These are phyloP conservation scores for Didymosphaeria variabile DNA, from an alignment of 2,329 filamentous ascomycete species.

Conservation along the genomic window DNA sequence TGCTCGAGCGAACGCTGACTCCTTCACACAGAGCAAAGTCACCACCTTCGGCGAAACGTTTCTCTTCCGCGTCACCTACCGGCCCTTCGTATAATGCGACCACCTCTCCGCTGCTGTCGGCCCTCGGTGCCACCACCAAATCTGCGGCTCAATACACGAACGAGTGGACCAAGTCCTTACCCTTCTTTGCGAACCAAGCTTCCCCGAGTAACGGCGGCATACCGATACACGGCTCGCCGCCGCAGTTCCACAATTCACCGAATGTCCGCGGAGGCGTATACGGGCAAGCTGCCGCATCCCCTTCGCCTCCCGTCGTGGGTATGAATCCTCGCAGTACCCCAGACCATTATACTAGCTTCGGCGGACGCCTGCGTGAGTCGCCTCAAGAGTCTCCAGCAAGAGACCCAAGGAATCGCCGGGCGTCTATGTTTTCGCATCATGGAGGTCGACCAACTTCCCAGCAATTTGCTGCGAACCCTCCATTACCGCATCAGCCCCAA, in stretches of 20 bases:
- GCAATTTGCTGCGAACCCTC: conserved; percentile 64
- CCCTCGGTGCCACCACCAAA: conserved; percentile 49
- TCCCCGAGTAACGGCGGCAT: conserved; percentile 52
- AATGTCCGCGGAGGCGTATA: conserved; percentile 42
- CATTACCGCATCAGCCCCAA: conserved; percentile 77
- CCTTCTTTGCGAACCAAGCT: conserved; percentile 53
- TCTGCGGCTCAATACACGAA: conserved; percentile 51
- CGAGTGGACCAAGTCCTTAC: conserved; percentile 59
- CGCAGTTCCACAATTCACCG: conserved; percentile 48
- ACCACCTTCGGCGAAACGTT: conserved; percentile 43
- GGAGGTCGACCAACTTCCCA: conserved; percentile 52
- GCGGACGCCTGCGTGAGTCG: conserved; percentile 48
- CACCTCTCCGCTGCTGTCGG: conserved; percentile 50
- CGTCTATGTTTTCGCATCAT: conserved; percentile 63
- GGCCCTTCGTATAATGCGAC: conserved; percentile 47
- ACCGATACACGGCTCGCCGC: conserved; percentile 57
- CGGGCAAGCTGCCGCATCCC: conserved; percentile 52
- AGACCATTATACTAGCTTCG: conserved; percentile 55
- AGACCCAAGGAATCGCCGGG: conserved; percentile 54
- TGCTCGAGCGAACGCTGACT: conserved; percentile 20
- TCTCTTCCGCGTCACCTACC: conserved; percentile 46
- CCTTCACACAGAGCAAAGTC: conserved; percentile 46
- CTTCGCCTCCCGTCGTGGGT: conserved; percentile 43
- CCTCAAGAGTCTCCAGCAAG: conserved; percentile 45
- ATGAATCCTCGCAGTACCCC: conserved; percentile 56